Evolutionary conservation across 192 early-diverging fungal genomes (phyloP), one percentile per base, ranked within the genome.

Genomic region (Chytriomyces confervae): DNA sequence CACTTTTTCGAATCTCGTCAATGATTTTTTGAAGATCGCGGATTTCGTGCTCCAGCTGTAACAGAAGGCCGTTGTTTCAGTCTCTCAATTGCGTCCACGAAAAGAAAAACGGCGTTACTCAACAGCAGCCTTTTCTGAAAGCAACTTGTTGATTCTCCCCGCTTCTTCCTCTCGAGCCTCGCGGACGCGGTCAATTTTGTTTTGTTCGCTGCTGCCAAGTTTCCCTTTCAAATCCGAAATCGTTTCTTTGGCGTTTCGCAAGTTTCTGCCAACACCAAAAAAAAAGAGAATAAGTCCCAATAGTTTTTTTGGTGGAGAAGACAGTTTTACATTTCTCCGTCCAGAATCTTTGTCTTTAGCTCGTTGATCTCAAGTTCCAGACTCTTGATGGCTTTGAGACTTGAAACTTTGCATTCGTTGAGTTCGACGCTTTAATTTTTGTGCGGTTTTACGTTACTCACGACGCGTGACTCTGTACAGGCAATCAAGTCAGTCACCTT

Each of bases 301-400:
- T 16, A 48, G 16, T 20, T 45, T 69, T 9, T 16, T 48, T 13
- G n/a, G 2, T 20, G 47, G 49, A 50, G 36, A 60, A 2, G 36
- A 36, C 36, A 36, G 36, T 36, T 72, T 45, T 51, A 79, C 79
- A 61, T 79, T 13, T 79, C 43, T 3, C 9, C 47, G 16, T 80
- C 79, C 64, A 64, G n/a, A 24, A 80, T 23, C 62, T 80, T 80
- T 10, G 60, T 27, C 76, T 79, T 80, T 7, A 79, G 29, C 13
- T 80, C 65, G 7, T 23, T 36, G 9, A 79, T 53, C 48, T 67
- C 46, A 50, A 71, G 72, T 11, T 80, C 77, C 61, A 73, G 62
- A n/a, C 49, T 51, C 70, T 65, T 73, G 47, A 67, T 43, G 0
- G 23, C 70, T 80, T 80, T 71, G 20, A 79, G 10, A 20, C 49